Percentiles rank a stretch among this genome's conserved stretches.
These are phyloP conservation scores for Steccherinum ochraceum DNA, from an alignment of 768 basidiomycete genomes.

Conservation along the genomic window DNA sequence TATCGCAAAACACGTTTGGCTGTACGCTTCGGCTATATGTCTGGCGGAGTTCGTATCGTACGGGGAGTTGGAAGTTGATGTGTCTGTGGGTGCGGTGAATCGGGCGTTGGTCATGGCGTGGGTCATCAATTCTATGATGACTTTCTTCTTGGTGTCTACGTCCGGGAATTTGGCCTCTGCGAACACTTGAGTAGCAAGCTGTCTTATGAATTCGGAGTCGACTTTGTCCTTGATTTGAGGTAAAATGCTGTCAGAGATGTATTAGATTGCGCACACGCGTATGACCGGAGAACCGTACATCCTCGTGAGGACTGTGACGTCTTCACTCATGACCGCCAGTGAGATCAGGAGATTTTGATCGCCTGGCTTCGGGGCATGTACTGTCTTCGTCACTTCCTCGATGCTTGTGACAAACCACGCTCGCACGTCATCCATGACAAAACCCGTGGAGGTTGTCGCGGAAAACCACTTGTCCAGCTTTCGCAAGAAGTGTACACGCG, in stretches of 20 bases:
- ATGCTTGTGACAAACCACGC: not conserved
- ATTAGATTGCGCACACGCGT: not conserved
- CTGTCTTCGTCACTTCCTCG: not conserved
- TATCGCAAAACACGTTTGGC: no score
- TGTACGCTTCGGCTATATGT: no score
- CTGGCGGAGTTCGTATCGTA: no score
- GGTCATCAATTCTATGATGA: no score
- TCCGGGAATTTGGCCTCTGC: no score
- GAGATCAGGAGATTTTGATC: not conserved
- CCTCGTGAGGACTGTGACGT: not conserved
- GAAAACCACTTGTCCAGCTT: not conserved
- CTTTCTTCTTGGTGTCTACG: no score
- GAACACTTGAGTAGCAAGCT: conserved; percentile 1
- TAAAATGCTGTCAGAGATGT: not conserved
- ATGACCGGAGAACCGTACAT: not conserved
- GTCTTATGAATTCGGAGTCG: not conserved
- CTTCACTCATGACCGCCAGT: not conserved
- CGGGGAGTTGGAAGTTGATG: no score
- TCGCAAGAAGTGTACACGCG: conserved; percentile 2
- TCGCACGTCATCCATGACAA: not conserved
- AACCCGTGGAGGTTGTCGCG: not conserved
- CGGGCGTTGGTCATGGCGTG: no score
- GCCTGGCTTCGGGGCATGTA: not conserved
- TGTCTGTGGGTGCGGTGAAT: no score
- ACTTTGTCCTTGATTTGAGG: not conserved